A percentile compares a stretch with the other conserved stretches of the same genome.
Conservation (phyloP, 202 grass and related monocot species). For the Saccharum hybrid region DNA sequence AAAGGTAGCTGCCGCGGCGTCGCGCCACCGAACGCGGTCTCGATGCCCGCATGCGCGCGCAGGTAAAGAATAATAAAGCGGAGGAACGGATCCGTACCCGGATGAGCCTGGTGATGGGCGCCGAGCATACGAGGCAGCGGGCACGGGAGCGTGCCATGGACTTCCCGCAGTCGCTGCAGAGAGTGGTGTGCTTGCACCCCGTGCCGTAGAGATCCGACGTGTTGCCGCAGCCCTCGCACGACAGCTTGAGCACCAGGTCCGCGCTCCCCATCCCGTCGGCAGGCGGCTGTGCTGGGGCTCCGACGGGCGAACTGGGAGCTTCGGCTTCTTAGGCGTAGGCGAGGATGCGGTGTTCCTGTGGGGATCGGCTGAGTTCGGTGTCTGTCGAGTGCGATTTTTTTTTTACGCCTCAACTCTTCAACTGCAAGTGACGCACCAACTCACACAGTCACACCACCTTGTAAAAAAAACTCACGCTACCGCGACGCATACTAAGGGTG, state of each 20-base stretch:
- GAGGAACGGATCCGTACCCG: constrained; percentile 51
- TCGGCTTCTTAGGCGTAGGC: not conserved
- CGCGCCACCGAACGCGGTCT: not conserved
- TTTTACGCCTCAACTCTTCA: too few relatives aligned
- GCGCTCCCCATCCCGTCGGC: constrained; percentile 53
- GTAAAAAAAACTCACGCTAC: too few relatives aligned
- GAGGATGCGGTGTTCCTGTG: not conserved
- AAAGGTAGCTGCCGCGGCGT: not conserved
- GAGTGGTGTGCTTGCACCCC: constrained; percentile 90
- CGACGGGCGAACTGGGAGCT: not conserved
- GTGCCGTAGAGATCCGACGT: constrained; percentile 89
- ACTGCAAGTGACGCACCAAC: too few relatives aligned
- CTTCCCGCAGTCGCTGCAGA: constrained; percentile 87
- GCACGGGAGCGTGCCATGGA: constrained; percentile 72
- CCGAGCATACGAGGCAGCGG: constrained; percentile 67
- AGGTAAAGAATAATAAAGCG: not conserved
- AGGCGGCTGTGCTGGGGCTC: not conserved
- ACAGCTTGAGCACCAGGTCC: constrained; percentile 81
- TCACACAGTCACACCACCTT: too few relatives aligned
- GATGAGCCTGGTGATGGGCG: constrained; percentile 83
- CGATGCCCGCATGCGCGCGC: not conserved
- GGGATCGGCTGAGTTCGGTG: not conserved
- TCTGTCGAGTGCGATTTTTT: not conserved
- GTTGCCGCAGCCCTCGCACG: constrained; percentile 80
- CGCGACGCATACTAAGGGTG: too few relatives aligned